A percentile compares a stretch with the other conserved stretches of the same genome.
These are phyloP conservation scores for Schizophyllum commune DNA, from an alignment of 1,284 basidiomycete genomes.

Conservation along the genomic window DNA sequence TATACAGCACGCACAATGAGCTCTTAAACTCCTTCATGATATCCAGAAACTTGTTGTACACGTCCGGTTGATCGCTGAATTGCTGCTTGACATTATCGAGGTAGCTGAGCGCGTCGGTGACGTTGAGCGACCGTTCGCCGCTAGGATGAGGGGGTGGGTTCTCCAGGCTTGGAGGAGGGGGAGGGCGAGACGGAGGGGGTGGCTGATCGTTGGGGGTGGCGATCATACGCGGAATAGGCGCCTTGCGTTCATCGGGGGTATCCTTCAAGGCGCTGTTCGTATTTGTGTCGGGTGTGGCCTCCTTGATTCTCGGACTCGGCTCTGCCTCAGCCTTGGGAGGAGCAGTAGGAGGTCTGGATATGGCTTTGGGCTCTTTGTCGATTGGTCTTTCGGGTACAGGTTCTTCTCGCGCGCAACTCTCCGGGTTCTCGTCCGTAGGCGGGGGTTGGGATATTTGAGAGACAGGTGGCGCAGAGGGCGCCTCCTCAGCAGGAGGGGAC, in stretches of 20 bases:
- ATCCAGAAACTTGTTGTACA: constrained; percentile 92
- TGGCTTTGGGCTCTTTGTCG: not conserved
- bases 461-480: not conserved
- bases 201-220: not conserved
- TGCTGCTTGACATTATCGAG: constrained; percentile 89
- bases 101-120: constrained; percentile 90
- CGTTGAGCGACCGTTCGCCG: constrained; percentile 52
- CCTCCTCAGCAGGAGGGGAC: not conserved
- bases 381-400: not conserved
- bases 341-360: not conserved
- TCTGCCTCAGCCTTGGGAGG: no score
- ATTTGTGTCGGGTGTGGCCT: not conserved
- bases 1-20: constrained; percentile 56
- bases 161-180: not conserved
- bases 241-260: not conserved
- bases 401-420: not conserved
- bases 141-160: not conserved
- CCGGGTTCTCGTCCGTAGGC: not conserved
- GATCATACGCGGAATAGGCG: not conserved
- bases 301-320: no score
- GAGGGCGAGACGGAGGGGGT: not conserved
- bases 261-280: not conserved
- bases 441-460: not conserved
- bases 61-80: constrained; percentile 83
- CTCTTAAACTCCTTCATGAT: constrained; percentile 99